Base-by-base conservation (phyloP, 2,329 filamentous ascomycete genomes). In the Cryphonectria radicalis region DNA sequence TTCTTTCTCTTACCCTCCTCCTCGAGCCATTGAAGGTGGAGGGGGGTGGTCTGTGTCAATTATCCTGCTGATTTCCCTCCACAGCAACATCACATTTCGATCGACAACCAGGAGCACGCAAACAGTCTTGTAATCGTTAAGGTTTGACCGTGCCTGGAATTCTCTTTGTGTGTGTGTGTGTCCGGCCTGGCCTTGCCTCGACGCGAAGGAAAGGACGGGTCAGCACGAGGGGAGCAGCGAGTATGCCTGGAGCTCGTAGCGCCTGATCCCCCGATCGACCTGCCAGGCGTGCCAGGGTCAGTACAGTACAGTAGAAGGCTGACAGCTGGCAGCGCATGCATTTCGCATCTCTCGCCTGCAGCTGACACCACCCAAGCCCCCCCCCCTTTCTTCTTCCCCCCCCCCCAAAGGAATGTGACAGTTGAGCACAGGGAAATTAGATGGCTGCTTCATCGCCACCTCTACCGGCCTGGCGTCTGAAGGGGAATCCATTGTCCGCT, bases 271-370 rank as follows among this genome's bases (percentile, higher is more conserved):
- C 62, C 40, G 62, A 64, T 46, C 62, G 62, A 22, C 46, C 40
- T 46, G 62, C 37, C 62, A 46, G 35, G 46, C 46, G n/a, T 46
- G 62, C 37, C 62, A 46, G 35, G 46, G 40, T 28, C 28, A 28
- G 28, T 28, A 28, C 28, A 28, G 28, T 28, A 28, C 11, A 19
- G 7, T 22, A 35, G 32, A 64, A 62, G 14, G 62, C n/a, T 43
- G 62, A 46, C 62, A 64, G 62, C 40, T 64, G 62, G 62, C 62
- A 64, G 40, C 40, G 17, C 62, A 64, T 64, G 40, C 62, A 28
- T 64, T 8, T 50, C 22, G 7, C 25, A 32, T 17, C 14, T 32
- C 13, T 19, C 14, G n/a, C 40, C 25, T 32, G 62, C 62, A 46
- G 62, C 62, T 22, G 17, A 32, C 32, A 32, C 32, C 32, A 32